Base-by-base conservation (phyloP, 257 asterid species). In the Jacaranda copaia region DNA sequence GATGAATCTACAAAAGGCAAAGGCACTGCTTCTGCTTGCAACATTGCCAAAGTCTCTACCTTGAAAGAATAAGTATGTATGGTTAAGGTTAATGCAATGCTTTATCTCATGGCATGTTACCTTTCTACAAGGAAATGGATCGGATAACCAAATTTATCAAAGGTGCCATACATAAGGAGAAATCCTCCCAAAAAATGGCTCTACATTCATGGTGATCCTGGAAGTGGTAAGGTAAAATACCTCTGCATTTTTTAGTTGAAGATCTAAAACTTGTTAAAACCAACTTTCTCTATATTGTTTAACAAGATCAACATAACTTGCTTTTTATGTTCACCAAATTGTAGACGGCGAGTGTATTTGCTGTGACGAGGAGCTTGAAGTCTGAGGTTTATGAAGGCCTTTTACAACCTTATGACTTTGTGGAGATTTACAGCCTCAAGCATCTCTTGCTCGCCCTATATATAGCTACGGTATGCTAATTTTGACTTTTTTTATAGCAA, bases 301-400 rank as follows among this genome's bases (percentile, higher is more conserved):
- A 39, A 18, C 19, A 39, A 11, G 40, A 68, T 77, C 32, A 6
- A 56, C 16, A 62, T 4, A 25, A 25, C 32, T 25, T 25, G 32
- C 32, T 25, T 25, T 25, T 25, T 25, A 25, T 25, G 32, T 2
- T 25, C 2, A 25, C 32, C 32, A 62, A 79, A 73, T 67, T 82
- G 88, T 94, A 95, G 99, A 95, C 99, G 18, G 91, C 93, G 97
- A 95, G 96, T 76, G 96, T 95, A 52, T 94, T 90, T 76, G 77
- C 96, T 55, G 97, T 87, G 76, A 79, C 91, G 96, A 89, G 95
- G 87, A 91, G 57, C 84, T 69, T 95, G 79, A 90, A 84, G 86
- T 85, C 90, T 59, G 97, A 93, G 82, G 97, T 91, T 83, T 96
- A 95, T 84, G 88, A 91, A 40, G 93, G 98, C 73, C 82, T 77